Percentiles rank a stretch among this genome's conserved stretches.
These are phyloP conservation scores for Elongisporangium undulatum DNA, from an alignment of 352 stramenopile genomes.

Conservation along the genomic window DNA sequence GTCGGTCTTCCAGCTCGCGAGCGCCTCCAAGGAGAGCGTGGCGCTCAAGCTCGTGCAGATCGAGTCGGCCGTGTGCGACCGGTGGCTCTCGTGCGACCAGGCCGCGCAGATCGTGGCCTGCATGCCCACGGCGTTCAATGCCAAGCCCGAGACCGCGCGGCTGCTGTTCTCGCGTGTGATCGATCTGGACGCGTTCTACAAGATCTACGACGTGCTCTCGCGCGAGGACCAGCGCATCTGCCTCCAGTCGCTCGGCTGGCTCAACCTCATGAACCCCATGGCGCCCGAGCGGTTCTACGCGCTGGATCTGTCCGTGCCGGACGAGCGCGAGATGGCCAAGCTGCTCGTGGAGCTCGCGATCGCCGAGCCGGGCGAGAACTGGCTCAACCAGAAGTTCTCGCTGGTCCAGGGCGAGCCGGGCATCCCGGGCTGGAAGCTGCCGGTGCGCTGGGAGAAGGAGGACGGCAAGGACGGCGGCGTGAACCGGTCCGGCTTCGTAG, in stretches of 20 bases:
- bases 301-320: constrained; percentile 61
- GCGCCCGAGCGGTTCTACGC: constrained; percentile 58
- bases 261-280: constrained; percentile 82
- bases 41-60: constrained; percentile 80
- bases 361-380: constrained; percentile 77
- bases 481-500: constrained; percentile 57
- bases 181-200: constrained; percentile 62
- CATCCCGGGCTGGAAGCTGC: constrained; percentile 78
- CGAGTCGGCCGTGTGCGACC: constrained; percentile 69
- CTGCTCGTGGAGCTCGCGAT: constrained; percentile 77
- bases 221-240: constrained; percentile 43
- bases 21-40: constrained; percentile 60
- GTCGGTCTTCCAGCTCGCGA: constrained; percentile 29
- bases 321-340: constrained; percentile 80
- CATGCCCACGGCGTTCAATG: constrained; percentile 59
- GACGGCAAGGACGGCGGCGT: constrained; percentile 64
- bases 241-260: constrained; percentile 53
- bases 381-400: constrained; percentile 77
- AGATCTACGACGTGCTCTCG: constrained; percentile 49
- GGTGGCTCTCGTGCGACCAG: constrained; percentile 69
- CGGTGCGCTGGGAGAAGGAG: constrained; percentile 75
- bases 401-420: constrained; percentile 38
- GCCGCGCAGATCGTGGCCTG: constrained; percentile 68
- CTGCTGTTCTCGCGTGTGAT: constrained; percentile 75
- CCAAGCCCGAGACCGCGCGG: constrained; percentile 57